Base-by-base conservation (phyloP, 305 asterid species). In the Withania somnifera region DNA sequence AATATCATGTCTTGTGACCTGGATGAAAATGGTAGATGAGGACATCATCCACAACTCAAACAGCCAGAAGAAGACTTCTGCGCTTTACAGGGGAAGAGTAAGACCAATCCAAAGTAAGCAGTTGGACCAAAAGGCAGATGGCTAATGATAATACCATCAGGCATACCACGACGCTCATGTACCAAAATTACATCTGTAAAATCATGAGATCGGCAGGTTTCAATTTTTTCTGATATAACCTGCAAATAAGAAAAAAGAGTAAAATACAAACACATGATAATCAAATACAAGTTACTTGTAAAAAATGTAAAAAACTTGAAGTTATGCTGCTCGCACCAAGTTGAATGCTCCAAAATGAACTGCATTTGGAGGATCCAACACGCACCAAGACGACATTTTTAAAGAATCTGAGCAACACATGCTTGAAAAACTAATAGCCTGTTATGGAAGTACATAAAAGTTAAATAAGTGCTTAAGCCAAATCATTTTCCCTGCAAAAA, bases 91-190 rank as follows among this genome's bases (percentile, higher is more conserved):
- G 42, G 42, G 13, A 24, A 47, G 60, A 73, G 10, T 47, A 73
- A 45, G 38, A 73, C 26, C 75, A 95, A 86, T 89, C 97, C 94
- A 89, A 94, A 95, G 90, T 90, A 89, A 63, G 98, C 99, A 81
- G 97, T 95, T 47, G 99, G 99, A 22, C 99, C 99, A 80, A 89
- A 93, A 83, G 99, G 99, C 77, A 95, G 88, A 91, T 95, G 99
- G 88, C 96, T 92, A 88, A 95, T 90, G 83, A 90, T 89, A 80
- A 95, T 76, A 75, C 97, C 96, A 89, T 93, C 97, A 26, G 98
- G 99, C 73, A 94, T 94, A 40, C 99, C 99, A 63, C 98, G 99
- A 85, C 91, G 94, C 86, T 95, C 98, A 81, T 93, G 98, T 82
- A 94, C 97, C 86, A 94, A 87, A 82, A 95, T 90, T 73, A 94